These are phyloP conservation scores for Cercospora sesami DNA, from an alignment of 2,329 filamentous ascomycete species.

Conservation along the genomic window DNA sequence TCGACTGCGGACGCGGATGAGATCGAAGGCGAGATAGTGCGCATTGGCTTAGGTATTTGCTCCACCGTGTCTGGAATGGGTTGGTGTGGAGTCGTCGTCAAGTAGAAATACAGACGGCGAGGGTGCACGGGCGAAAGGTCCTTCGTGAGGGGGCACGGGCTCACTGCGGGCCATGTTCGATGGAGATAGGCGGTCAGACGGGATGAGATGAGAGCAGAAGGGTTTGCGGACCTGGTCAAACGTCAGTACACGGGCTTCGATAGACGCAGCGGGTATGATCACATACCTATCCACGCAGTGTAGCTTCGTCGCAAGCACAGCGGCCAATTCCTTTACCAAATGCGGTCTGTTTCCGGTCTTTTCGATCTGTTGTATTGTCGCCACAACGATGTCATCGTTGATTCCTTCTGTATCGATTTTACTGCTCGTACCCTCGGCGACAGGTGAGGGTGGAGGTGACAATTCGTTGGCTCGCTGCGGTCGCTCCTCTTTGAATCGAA, in stretches of 20 bases:
- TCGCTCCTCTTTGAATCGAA: slow-evolving; percentile 52
- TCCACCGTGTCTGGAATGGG: slow-evolving; percentile 66
- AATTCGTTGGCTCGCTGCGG: slow-evolving; percentile 59
- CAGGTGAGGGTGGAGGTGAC: slow-evolving; percentile 78
- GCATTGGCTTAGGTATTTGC: slow-evolving; percentile 43
- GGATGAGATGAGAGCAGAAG: slow-evolving; percentile 91
- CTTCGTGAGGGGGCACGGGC: slow-evolving; percentile 86
- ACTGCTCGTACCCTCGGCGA: slow-evolving; percentile 45
- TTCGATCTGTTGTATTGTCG: slow-evolving; percentile 82
- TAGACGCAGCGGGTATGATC: not conserved
- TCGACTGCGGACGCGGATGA: slow-evolving; percentile 73
- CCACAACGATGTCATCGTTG: slow-evolving; percentile 93
- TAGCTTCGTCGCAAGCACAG: slow-evolving; percentile 72
- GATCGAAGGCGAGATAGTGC: slow-evolving; percentile 79
- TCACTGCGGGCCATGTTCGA: slow-evolving; percentile 72
- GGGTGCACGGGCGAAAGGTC: slow-evolving; percentile 90
- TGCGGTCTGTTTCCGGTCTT: slow-evolving; percentile 89
- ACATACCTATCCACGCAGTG: slow-evolving; percentile 87
- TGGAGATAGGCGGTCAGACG: slow-evolving; percentile 87
- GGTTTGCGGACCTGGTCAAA: slow-evolving; percentile 78
- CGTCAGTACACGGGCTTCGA: not conserved
- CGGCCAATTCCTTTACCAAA: slow-evolving; percentile 88
- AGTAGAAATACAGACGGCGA: slow-evolving; percentile 92
- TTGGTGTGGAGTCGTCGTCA: slow-evolving; percentile 83
- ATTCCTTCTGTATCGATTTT: slow-evolving; percentile 79